Base-by-base conservation (phyloP, 768 basidiomycete species). In the Coprinellus micaceus region DNA sequence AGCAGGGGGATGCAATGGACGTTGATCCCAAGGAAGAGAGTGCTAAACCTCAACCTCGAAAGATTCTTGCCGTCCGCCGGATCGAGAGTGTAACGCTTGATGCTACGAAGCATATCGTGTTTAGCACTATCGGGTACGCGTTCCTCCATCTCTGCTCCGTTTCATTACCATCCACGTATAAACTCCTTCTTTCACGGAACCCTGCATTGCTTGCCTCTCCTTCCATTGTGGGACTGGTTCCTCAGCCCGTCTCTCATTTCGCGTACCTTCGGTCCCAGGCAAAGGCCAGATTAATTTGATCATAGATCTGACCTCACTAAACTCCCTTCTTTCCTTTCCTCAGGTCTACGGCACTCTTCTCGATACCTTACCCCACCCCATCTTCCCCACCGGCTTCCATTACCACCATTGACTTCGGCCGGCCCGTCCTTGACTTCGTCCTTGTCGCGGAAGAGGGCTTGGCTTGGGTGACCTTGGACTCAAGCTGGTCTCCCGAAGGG, bases 261-360 rank as follows among this genome's bases (percentile, higher is more conserved):
- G n/a, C n/a, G n/a, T n/a, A n/a, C n/a, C n/a, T n/a, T n/a, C n/a
- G n/a, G n/a, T n/a, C n/a, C n/a, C n/a, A n/a, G n/a, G 24, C 21
- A 21, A 13, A 41, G 30, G 40, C 39, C n/a, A 47, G 53, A 52
- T 49, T 6, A 26, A 52, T 56, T 50, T n/a, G 2, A 53, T 24
- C 57, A 30, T n/a, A n/a, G n/a, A n/a, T n/a, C n/a, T n/a, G n/a
- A n/a, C n/a, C n/a, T n/a, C n/a, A n/a, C n/a, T n/a, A n/a, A n/a
- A n/a, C n/a, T n/a, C n/a, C n/a, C n/a, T n/a, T n/a, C n/a, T n/a
- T n/a, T n/a, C n/a, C n/a, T n/a, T n/a, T n/a, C n/a, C n/a, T n/a
- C 64, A 92, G 91, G 19, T 81, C 83, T 2, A 84, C 85, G 1
- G 88, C 89, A 0, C 62, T 93, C 10, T 92, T 91, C 67, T 74